These are phyloP conservation scores for Xanthoceras sorbifolium DNA, from an alignment of 345 rosid genomes.

Conservation along the genomic window DNA sequence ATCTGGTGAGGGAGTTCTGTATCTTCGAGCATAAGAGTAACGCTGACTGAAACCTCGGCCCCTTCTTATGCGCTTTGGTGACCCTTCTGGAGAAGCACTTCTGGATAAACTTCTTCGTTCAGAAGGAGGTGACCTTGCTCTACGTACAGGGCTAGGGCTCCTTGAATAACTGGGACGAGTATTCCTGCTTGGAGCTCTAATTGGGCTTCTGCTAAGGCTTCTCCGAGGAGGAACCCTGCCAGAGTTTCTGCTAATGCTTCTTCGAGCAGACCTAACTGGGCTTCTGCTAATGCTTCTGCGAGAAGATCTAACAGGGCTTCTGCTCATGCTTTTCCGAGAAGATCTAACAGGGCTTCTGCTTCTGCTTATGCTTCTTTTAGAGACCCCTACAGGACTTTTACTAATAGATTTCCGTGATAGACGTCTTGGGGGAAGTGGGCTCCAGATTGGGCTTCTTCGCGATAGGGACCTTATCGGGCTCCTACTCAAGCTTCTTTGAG, in stretches of 20 bases:
- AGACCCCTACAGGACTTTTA: conserved; percentile 47
- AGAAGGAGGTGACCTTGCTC: conserved; percentile 63
- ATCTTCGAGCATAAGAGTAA: conserved; percentile 84
- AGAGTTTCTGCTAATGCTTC: conserved; percentile 58
- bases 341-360: conserved; percentile 20
- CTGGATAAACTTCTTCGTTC: conserved; percentile 76
- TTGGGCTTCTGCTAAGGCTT: conserved; percentile 66
- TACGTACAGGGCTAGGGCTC: conserved; percentile 52
- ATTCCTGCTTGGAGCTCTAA: conserved; percentile 52
- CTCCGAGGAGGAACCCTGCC: conserved; percentile 52
- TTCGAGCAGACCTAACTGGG: conserved; percentile 15
- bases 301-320: conserved; percentile 61
- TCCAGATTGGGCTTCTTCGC: conserved; percentile 45
- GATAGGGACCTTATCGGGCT: conserved; percentile 43
- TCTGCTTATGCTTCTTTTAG: conserved; percentile 42
- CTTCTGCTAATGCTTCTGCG: conserved; percentile 24
- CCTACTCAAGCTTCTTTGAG: conserved; percentile 50
- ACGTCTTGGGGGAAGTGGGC: conserved; percentile 35
- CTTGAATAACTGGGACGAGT: conserved; percentile 58
- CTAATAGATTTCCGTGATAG: conserved; percentile 33
- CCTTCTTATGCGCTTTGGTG: conserved; percentile 82
- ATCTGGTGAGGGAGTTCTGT: conserved; percentile 86
- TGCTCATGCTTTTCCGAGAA: conserved; percentile 52
- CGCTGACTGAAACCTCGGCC: conserved; percentile 94
- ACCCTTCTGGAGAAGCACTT: conserved; percentile 78